These are phyloP conservation scores for Neurospora cerealis DNA, from an alignment of 495 filamentous ascomycete genomes.

Conservation along the genomic window DNA sequence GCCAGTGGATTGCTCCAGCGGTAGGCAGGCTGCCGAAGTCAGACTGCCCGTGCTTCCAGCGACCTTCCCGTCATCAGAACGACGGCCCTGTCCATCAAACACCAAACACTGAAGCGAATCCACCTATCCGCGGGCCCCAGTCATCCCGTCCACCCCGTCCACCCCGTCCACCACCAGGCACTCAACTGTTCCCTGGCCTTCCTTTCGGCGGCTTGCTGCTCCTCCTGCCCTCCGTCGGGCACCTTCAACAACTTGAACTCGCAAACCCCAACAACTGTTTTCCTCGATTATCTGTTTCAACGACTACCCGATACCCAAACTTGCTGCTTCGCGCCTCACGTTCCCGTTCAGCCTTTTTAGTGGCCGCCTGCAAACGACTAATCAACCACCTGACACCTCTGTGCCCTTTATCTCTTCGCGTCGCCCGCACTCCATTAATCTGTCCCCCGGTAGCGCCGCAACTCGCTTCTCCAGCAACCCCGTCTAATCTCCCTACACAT, in stretches of 20 bases:
- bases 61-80: not conserved
- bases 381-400: not conserved
- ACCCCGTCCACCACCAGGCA: not conserved
- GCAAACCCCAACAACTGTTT: not conserved
- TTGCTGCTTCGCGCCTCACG: not conserved
- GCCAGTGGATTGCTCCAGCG: not conserved
- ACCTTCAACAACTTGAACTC: not conserved
- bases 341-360: not conserved
- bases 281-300: not conserved
- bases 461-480: slow-evolving; percentile 4
- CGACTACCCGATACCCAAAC: not conserved
- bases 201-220: not conserved
- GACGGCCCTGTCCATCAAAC: not conserved
- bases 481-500: not conserved
- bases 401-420: not conserved
- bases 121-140: not conserved
- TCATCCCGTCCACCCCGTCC: not conserved
- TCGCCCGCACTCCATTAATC: not conserved
- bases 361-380: not conserved
- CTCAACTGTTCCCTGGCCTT: not conserved
- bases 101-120: not conserved
- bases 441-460: slow-evolving; percentile 2
- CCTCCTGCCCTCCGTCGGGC: not conserved
- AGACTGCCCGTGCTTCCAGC: not conserved
- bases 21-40: not conserved